These are phyloP conservation scores for Globomyces sp. DNA, from an alignment of 371 early-diverging fungal species.

Conservation along the genomic window DNA sequence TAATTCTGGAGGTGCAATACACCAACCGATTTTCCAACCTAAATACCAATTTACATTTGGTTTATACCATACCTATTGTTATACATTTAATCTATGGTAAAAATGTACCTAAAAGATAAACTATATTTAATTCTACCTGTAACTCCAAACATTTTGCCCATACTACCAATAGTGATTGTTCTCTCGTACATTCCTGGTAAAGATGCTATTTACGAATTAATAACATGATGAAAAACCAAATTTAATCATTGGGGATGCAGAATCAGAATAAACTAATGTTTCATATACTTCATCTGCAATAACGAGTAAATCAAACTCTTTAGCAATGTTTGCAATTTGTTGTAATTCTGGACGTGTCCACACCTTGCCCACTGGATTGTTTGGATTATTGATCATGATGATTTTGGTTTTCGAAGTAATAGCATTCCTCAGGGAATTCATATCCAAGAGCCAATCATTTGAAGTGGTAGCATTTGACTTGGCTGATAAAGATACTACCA, in stretches of 20 bases:
- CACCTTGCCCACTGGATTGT: slow-evolving; percentile 80
- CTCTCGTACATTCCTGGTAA: slow-evolving; percentile 86
- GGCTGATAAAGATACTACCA: slow-evolving; percentile 21
- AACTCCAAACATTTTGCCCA: slow-evolving; percentile 90
- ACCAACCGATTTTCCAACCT: slow-evolving; percentile 95
- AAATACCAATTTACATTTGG: no score
- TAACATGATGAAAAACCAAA: slow-evolving; percentile 22
- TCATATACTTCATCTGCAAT: slow-evolving; percentile 94
- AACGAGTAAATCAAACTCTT: slow-evolving; percentile 80
- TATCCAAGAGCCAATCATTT: slow-evolving; percentile 83
- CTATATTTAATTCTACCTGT: slow-evolving; percentile 51
- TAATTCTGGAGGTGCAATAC: slow-evolving; percentile 75
- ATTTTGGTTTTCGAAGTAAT: slow-evolving; percentile 78
- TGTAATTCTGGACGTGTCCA: slow-evolving; percentile 78
- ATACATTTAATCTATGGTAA: no score
- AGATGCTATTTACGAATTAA: slow-evolving; percentile 39
- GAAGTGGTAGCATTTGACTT: slow-evolving; percentile 28
- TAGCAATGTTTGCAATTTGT: slow-evolving; percentile 70
- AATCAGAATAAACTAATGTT: slow-evolving; percentile 77
- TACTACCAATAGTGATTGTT: slow-evolving; percentile 89
- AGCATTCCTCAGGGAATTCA: slow-evolving; percentile 74
- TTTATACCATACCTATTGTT: no score
- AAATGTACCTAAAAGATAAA: no score
- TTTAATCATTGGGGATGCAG: slow-evolving; percentile 44
- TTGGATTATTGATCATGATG: slow-evolving; percentile 92